phyloP scores from a whole-genome alignment of 352 stramenopile species.

The Phytophthora idaei region DNA sequence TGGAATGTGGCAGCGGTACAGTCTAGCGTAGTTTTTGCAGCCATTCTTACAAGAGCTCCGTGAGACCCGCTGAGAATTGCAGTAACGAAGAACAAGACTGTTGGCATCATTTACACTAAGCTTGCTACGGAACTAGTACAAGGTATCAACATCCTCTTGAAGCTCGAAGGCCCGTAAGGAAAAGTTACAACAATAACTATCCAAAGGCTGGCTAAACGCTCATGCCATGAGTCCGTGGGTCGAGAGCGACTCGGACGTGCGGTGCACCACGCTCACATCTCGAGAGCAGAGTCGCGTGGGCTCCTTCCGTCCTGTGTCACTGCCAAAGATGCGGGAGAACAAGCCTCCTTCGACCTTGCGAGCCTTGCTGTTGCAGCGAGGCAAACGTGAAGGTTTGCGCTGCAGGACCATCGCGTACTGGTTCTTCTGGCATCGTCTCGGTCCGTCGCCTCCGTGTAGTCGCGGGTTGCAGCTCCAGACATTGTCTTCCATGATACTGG shows the following conservation, averaged over 20 bases:
- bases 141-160: neutral
- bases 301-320: constrained; percentile 19
- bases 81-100: too few species aligned
- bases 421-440: constrained; percentile 39
- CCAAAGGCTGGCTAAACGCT: neutral
- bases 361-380: constrained; percentile 19
- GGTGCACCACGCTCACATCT: constrained; percentile 33
- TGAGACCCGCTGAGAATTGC: too few species aligned
- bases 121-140: neutral
- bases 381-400: constrained; percentile 20
- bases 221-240: constrained; percentile 27
- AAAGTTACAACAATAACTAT: neutral
- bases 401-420: constrained; percentile 35
- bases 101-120: too few species aligned
- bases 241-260: constrained; percentile 27
- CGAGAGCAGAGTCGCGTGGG: constrained; percentile 23
- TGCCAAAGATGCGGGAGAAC: constrained; percentile 29
- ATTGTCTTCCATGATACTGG: constrained; percentile 37
- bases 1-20: too few species aligned
- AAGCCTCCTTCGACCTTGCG: constrained; percentile 28
- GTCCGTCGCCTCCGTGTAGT: constrained; percentile 29
- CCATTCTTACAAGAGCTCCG: too few species aligned
- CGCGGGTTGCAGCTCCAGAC: constrained; percentile 41
- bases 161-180: too few species aligned
- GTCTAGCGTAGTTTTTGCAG: too few species aligned